These are phyloP conservation scores for Blakeslea trispora DNA, from an alignment of 371 early-diverging fungal genomes.

Conservation along the genomic window DNA sequence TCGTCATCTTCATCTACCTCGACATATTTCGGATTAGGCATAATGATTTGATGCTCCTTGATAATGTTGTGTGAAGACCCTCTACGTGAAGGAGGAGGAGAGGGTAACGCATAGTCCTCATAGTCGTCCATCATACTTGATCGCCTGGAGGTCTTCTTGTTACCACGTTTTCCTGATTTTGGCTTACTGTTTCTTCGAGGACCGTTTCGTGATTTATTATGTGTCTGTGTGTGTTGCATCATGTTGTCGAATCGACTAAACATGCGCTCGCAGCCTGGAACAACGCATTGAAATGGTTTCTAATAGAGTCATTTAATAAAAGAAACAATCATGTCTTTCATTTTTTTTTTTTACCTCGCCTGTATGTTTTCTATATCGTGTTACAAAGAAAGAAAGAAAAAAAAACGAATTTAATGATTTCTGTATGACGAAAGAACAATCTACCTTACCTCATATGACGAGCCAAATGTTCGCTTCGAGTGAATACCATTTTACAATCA, in stretches of 20 bases:
- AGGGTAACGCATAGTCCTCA: conserved; percentile 22
- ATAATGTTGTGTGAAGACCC: conserved; percentile 11
- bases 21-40: conserved; percentile 14
- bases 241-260: conserved; percentile 64
- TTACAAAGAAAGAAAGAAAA: neutral
- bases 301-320: conserved; percentile 9
- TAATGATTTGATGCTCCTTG: conserved; percentile 17
- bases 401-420: neutral
- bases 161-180: conserved; percentile 12
- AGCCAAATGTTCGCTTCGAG: conserved; percentile 55
- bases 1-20: conserved; percentile 17
- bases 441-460: conserved; percentile 29
- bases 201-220: conserved; percentile 29
- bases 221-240: conserved; percentile 61
- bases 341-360: conserved; percentile 40
- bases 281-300: conserved; percentile 58
- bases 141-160: conserved; percentile 9
- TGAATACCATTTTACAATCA: conserved; percentile 57
- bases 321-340: no score
- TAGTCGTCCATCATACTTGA: conserved; percentile 15
- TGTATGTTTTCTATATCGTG: conserved; percentile 48
- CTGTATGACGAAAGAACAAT: conserved; percentile 17
- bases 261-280: conserved; percentile 49
- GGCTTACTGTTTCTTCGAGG: conserved; percentile 12
- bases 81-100: conserved; percentile 24